Conservation (phyloP, 2,329 filamentous ascomycete genomes). For the Colletotrichum neosansevieriae region DNA sequence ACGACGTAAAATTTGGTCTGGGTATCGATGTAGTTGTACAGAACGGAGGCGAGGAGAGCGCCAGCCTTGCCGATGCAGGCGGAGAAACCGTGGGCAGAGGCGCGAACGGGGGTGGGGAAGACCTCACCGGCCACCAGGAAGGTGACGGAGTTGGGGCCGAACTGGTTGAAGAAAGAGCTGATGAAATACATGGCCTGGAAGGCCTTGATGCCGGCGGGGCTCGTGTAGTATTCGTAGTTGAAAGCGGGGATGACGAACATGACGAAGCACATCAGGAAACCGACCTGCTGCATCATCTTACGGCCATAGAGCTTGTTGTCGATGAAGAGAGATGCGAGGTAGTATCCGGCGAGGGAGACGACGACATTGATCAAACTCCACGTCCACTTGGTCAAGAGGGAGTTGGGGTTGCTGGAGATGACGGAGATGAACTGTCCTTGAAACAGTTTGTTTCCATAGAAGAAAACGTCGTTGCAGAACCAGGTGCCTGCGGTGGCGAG, state of each 20-base stretch:
- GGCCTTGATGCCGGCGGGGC: constrained; percentile 76
- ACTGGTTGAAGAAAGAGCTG: constrained; percentile 99
- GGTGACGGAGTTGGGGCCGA: constrained; percentile 94
- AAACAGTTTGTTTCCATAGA: constrained; percentile 99
- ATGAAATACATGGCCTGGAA: constrained; percentile 99
- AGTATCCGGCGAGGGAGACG: constrained; percentile 89
- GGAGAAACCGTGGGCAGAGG: constrained; percentile 94
- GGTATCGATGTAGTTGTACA: constrained; percentile 94
- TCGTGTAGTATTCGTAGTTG: constrained; percentile 86
- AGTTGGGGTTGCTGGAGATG: constrained; percentile 75
- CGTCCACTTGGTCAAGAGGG: constrained; percentile 87
- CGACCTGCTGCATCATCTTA: constrained; percentile 95
- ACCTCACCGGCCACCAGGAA: constrained; percentile 97
- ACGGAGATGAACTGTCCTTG: constrained; percentile 90
- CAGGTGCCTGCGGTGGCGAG: constrained; percentile 88
- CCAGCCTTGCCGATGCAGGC: constrained; percentile 91
- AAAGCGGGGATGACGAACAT: constrained; percentile 94
- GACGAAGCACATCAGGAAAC: constrained; percentile 93
- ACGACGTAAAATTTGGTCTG: constrained; percentile 91
- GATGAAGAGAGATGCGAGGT: constrained; percentile 87
- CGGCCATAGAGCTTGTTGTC: constrained; percentile 97
- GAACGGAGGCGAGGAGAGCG: constrained; percentile 85
- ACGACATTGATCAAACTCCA: constrained; percentile 94
- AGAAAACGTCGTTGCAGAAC: constrained; percentile 98
- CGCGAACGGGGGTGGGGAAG: constrained; percentile 94